Base-by-base conservation (phyloP, 1,284 basidiomycete genomes). In the Cryptococcus sp. region DNA sequence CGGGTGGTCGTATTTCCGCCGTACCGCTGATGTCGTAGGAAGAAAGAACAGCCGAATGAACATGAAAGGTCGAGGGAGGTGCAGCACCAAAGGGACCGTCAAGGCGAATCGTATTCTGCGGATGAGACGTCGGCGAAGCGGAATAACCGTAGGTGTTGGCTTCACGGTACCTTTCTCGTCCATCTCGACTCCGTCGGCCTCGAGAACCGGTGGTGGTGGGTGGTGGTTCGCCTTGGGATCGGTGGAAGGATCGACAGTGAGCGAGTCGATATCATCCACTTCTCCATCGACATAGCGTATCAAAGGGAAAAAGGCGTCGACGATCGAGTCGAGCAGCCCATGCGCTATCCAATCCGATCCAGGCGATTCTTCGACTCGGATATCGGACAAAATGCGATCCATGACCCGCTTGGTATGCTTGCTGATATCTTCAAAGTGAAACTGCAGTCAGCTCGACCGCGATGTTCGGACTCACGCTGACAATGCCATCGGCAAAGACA, bases 321-420 rank as follows among this genome's bases (percentile, higher is more conserved):
- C 90, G 44, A 97, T 83, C 1, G 91, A 94, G 66, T 97, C 93
- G 64, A 97, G 77, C 45, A 97, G 78, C 16, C 86, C 88, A 69
- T 97, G 91, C 0, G 90, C 89, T 57, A 97, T 90, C 91, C 91
- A 97, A 67, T 94, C 90, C 41, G 87, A 83, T 41, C 79, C 72
- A 48, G 79, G 79, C 53, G 83, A 74, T 54, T 83, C 59, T 56
- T 64, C n/a, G 69, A 62, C 78, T n/a, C 60, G 46, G 12, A 53
- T 56, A 21, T 52, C 53, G 14, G 79, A 73, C 41, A 81, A 69
- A 24, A 88, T 78, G 32, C 84, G 82, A 58, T 83, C 83, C 31
- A 85, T 79, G 2, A 97, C 86, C 18, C 84, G 81, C 53, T 87
- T 80, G 1, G 82, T 82, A 67, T 97, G 92, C 65, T 91, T 89